Percentiles rank a stretch among this genome's conserved stretches.
Evolutionary conservation across 805 yeast species (phyloP).

Genomic region (Naumovozyma castellii): DNA sequence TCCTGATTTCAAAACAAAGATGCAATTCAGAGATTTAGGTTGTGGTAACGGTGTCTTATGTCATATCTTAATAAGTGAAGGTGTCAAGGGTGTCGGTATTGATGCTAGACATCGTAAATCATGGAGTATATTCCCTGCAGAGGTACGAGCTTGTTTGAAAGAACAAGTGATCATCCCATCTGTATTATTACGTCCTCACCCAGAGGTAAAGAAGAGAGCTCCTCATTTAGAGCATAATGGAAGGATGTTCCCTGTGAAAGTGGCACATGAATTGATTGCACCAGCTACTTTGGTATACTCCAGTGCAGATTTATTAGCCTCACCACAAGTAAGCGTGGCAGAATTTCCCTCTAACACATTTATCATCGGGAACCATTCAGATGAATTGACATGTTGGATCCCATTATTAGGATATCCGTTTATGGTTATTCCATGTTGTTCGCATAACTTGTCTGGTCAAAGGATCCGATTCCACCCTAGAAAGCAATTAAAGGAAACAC

Average conservation of each 20-base stretch:
- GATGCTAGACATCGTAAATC: constrained; percentile 87
- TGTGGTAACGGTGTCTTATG: constrained; percentile 92
- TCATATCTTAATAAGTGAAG: constrained; percentile 66
- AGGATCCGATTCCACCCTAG: constrained; percentile 54
- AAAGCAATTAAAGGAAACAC: constrained; percentile 10
- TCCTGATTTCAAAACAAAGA: constrained; percentile 26
- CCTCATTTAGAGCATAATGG: constrained; percentile 56
- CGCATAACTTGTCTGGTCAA: constrained; percentile 75
- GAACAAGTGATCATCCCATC: constrained; percentile 84
- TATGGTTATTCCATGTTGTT: constrained; percentile 90
- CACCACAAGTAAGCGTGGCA: constrained; percentile 49
- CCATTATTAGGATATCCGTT: constrained; percentile 82
- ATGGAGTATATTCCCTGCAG: constrained; percentile 69
- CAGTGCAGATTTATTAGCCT: constrained; percentile 35
- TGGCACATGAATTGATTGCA: constrained; percentile 36
- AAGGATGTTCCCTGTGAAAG: constrained; percentile 32
- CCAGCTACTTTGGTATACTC: constrained; percentile 35
- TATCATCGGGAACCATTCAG: constrained; percentile 89
- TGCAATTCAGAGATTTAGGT: constrained; percentile 78
- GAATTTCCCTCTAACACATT: constrained; percentile 67
- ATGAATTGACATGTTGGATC: constrained; percentile 91
- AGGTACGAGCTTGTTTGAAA: constrained; percentile 45
- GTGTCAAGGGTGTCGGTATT: constrained; percentile 72
- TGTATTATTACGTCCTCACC: constrained; percentile 59
- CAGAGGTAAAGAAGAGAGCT: constrained; percentile 42